Percentiles rank a stretch among this genome's conserved stretches.
phyloP scores from a whole-genome alignment of 495 filamentous ascomycete genomes.

The Xylona heveae region DNA sequence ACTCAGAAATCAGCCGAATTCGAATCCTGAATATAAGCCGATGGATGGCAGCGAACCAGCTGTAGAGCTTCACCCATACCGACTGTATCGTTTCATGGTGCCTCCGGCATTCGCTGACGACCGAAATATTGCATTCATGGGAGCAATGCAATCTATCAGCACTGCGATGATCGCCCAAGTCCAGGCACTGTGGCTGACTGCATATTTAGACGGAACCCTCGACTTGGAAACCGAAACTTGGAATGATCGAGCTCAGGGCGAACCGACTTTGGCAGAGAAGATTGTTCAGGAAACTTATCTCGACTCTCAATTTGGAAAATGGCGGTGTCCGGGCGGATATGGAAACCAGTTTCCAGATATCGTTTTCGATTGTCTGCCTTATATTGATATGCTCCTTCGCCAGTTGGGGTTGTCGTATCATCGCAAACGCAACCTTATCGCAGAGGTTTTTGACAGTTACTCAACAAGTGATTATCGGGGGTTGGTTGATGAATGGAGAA shows the following conservation, averaged over 20 bases:
- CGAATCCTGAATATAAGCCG: neutral
- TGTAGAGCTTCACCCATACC: slow-evolving; percentile 17
- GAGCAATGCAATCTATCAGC: slow-evolving; percentile 39
- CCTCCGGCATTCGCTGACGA: slow-evolving; percentile 33
- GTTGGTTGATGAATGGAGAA: neutral
- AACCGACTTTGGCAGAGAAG: neutral
- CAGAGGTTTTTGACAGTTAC: neutral
- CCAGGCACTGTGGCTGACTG: slow-evolving; percentile 52
- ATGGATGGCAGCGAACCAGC: neutral
- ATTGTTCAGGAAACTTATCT: neutral
- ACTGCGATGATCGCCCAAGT: slow-evolving; percentile 40
- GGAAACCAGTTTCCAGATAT: neutral
- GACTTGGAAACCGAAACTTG: neutral
- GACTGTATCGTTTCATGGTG: slow-evolving; percentile 48
- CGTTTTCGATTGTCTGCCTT: neutral
- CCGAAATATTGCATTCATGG: slow-evolving; percentile 44
- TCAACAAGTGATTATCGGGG: neutral
- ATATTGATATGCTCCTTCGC: neutral
- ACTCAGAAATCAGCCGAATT: neutral
- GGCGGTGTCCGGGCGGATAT: neutral
- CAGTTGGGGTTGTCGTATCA: neutral
- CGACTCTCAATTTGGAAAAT: neutral
- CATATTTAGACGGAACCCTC: slow-evolving; percentile 17
- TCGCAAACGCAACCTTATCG: neutral
- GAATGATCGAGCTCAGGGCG: neutral